Evolutionary conservation across 441 rosid genomes (phyloP).

Genomic region (Pelargonium citronellum): DNA sequence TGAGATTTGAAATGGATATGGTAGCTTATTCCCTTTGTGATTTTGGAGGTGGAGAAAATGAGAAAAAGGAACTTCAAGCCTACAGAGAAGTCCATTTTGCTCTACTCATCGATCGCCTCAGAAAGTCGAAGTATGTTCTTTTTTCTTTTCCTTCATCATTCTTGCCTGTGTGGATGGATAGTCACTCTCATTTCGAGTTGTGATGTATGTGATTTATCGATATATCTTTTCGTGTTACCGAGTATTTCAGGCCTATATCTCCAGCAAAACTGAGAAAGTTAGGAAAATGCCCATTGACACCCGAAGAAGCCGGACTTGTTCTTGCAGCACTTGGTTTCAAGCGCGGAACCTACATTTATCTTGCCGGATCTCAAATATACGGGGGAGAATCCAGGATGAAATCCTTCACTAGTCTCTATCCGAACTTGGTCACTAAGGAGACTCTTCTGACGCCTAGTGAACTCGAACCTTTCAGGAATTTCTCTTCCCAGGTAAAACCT

Average conservation of each 20-base stretch:
- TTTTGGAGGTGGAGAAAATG: slow-evolving; percentile 77
- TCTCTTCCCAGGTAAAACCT: slow-evolving; percentile 61
- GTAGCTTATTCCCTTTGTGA: slow-evolving; percentile 86
- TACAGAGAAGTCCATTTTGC: slow-evolving; percentile 86
- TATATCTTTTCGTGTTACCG: slow-evolving; percentile 4
- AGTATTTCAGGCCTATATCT: slow-evolving; percentile 43
- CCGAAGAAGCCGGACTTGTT: slow-evolving; percentile 85
- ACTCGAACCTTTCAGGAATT: slow-evolving; percentile 75
- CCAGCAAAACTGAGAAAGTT: slow-evolving; percentile 54
- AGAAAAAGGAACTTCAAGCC: slow-evolving; percentile 65
- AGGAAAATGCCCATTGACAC: slow-evolving; percentile 90
- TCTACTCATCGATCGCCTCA: slow-evolving; percentile 55
- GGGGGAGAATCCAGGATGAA: slow-evolving; percentile 68
- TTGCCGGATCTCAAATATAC: slow-evolving; percentile 70
- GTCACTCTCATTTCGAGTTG: neutral
- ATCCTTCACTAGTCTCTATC: slow-evolving; percentile 66
- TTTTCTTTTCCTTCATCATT: slow-evolving; percentile 8
- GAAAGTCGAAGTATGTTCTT: slow-evolving; percentile 42
- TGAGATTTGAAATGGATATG: slow-evolving; percentile 94
- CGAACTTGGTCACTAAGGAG: slow-evolving; percentile 83
- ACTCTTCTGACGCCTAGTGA: slow-evolving; percentile 64
- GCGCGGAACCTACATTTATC: slow-evolving; percentile 60
- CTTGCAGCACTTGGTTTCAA: slow-evolving; percentile 79
- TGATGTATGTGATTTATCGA: slow-evolving; percentile 1
- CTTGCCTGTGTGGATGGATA: neutral